phyloP scores from a whole-genome alignment of 139 green algal genomes.

The Chlorella sp. region DNA sequence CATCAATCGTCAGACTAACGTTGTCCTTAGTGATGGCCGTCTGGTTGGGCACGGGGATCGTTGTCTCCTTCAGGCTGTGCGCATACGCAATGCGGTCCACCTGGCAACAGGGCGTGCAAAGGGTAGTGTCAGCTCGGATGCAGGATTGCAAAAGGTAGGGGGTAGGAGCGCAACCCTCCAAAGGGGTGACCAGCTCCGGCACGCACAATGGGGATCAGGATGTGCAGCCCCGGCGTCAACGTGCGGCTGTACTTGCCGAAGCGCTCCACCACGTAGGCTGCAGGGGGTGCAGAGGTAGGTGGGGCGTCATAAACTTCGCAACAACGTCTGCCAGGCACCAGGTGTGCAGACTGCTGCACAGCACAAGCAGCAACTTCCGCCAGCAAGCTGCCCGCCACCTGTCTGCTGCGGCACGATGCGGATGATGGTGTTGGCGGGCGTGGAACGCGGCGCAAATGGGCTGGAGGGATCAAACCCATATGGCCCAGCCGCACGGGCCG shows the following conservation, averaged over 20 bases:
- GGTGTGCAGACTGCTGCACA: no score
- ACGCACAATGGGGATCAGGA: constrained; percentile 91
- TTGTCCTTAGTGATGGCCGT: constrained; percentile 98
- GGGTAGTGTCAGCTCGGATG: no score
- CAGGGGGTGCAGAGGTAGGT: background rate
- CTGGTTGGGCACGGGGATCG: constrained; percentile 90
- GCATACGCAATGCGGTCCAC: constrained; percentile 90
- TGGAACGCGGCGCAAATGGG: constrained; percentile 40
- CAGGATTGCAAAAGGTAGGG: no score
- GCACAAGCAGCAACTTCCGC: no score
- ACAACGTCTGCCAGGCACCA: no score
- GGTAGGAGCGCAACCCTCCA: no score
- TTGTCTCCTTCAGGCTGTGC: constrained; percentile 90
- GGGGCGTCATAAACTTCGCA: no score
- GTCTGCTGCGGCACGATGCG: constrained; percentile 93
- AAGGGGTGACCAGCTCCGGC: no score
- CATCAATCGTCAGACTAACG: constrained; percentile 96
- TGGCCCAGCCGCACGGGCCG: background rate
- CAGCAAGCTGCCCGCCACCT: background rate
- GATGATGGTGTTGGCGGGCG: constrained; percentile 52
- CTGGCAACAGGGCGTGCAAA: background rate
- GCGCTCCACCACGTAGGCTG: constrained; percentile 77
- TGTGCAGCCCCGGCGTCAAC: constrained; percentile 89
- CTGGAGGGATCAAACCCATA: background rate
- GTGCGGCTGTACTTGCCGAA: constrained; percentile 91